Base-by-base conservation (phyloP, 768 basidiomycete genomes). In the Serendipita sp. region DNA sequence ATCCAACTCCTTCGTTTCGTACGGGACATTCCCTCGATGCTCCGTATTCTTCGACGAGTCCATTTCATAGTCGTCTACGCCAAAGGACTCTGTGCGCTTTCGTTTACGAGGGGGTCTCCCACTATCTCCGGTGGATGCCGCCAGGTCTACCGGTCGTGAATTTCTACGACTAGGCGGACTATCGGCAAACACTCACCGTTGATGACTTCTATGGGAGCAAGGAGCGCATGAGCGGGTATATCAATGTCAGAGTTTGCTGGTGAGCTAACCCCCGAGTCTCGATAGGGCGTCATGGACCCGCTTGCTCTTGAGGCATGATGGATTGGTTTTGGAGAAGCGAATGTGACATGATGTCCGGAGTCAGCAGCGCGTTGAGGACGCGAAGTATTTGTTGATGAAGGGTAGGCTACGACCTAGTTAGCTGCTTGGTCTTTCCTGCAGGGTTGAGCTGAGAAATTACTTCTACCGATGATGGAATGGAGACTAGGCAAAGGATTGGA, bases 161-260 rank as follows among this genome's bases (percentile, higher is more conserved):
- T 11, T 17, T 17, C 28, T 62, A 17, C 13, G 3, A 38, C 30
- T 28, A 31, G 33, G n/a, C 7, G 14, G 13, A 3, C 30, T 17
- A 0, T 28, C 24, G 28, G 24, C 9, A 42, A 45, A 22, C 28
- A 24, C 66, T 41, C 62, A 67, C 67, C 64, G 34, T 63, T 62
- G 26, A 67, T 44, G 24, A 67, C 66, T 17, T 65, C 63, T 42
- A 67, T 67, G 17, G 67, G 67, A 42, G 66, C 65, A 28, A 64
- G 58, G 3, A 67, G 43, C 5, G 67, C 67, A 45, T 65, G 61
- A 30, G 44, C 60, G 5, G 67, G 67, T 33, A 67, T 42, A 53
- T 67, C 67, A n/a, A 60, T 64, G 34, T 66, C 67, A 24, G 66
- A 66, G 42, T 66, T 65, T 28, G 53, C 53, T 26, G 53, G 53